These are phyloP conservation scores for Solanum chmielewskii DNA, from an alignment of 257 asterid genomes.

Conservation along the genomic window DNA sequence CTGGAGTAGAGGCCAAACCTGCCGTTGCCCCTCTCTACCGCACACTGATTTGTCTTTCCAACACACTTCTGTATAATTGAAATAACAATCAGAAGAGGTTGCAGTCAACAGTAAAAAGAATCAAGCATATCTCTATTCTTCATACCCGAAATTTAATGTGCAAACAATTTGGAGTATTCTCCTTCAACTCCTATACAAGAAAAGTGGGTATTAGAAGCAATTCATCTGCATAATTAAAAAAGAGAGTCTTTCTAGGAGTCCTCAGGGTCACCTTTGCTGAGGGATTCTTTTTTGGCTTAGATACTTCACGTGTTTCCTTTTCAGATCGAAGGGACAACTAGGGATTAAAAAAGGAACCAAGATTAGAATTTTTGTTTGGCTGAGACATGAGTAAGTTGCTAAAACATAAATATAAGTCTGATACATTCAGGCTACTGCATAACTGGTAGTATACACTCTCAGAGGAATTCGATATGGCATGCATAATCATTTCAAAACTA, in stretches of 20 bases:
- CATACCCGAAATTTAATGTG: slow-evolving; percentile 47
- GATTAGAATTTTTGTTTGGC: background rate
- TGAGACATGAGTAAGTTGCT: background rate
- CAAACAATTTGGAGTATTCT: slow-evolving; percentile 29
- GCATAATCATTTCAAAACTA: background rate
- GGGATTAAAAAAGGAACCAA: background rate
- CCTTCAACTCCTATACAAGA: slow-evolving; percentile 29
- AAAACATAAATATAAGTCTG: background rate
- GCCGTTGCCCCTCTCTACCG: slow-evolving; percentile 20
- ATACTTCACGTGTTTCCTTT: slow-evolving; percentile 5
- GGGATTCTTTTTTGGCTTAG: slow-evolving; percentile 14
- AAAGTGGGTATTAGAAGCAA: background rate
- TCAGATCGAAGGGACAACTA: slow-evolving; percentile 60
- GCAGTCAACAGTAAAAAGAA: background rate
- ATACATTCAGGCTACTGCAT: background rate
- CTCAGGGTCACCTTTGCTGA: slow-evolving; percentile 35
- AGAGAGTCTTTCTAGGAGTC: background rate
- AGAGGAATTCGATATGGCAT: background rate
- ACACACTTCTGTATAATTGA: slow-evolving; percentile 22
- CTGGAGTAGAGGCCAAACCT: slow-evolving; percentile 24
- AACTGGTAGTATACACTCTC: background rate
- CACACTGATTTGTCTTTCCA: slow-evolving; percentile 53
- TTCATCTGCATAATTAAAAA: background rate
- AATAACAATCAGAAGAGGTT: background rate
- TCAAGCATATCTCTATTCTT: background rate